Conservation (phyloP, 345 rosid genomes). For the Citrus sp. region DNA sequence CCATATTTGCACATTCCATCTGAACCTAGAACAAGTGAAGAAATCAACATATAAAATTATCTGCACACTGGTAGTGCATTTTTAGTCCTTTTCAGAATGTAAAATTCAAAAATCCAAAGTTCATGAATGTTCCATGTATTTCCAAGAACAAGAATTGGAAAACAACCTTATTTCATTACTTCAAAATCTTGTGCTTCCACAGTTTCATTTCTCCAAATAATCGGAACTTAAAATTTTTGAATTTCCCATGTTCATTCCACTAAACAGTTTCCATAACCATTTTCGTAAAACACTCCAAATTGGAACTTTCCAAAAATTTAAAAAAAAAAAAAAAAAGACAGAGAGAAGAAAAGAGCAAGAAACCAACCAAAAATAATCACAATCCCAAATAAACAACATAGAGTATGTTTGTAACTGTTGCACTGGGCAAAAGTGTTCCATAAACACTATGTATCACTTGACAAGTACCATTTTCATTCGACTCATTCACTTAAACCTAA, state of each 20-base stretch:
- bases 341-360: background rate
- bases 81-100: background rate
- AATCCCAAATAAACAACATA: conserved; percentile 3
- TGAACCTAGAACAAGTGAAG: conserved; percentile 42
- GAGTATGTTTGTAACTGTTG: background rate
- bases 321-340: no score
- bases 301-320: background rate
- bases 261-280: background rate
- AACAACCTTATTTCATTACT: background rate
- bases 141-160: background rate
- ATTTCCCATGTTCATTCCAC: background rate
- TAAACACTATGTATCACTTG: background rate
- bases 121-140: background rate
- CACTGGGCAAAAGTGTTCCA: background rate
- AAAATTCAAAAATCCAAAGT: background rate
- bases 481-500: no score
- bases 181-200: background rate
- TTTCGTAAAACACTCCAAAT: background rate
- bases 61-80: background rate
- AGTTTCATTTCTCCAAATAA: background rate
- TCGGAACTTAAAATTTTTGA: background rate
- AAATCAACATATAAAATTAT: background rate
- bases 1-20: conserved; percentile 36
- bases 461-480: background rate
- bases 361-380: background rate